Base-by-base conservation (phyloP, 169 alveolate species). In the Plasmodium malariae region DNA sequence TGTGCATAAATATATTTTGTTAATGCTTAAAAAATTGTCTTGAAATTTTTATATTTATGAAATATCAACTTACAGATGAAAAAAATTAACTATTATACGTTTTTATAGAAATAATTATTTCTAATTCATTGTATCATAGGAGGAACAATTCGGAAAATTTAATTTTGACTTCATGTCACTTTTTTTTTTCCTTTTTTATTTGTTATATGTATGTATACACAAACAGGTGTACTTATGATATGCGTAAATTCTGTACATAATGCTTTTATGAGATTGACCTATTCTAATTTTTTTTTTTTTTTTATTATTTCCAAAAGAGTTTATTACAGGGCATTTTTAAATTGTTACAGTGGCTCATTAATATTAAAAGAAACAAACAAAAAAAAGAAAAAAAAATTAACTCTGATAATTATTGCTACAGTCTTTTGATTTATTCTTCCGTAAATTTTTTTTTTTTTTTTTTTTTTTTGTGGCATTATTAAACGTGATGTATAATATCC, bases 101-200 rank as follows among this genome's bases (percentile, higher is more conserved):
- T 54, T 54, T 54, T 54, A 5, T 54, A 54, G 65, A 51, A 9
- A 51, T 54, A 54, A 54, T 54, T 54, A 54, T 54, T 54, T 54
- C 65, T 54, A 54, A 54, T 54, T 9, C 28, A 5, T 54, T 54
- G 65, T 54, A 54, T 54, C 65, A 28, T 54, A 54, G 65, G 17
- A 3, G 0, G 65, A 17, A 3, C 28, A 14, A 5, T 9, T 14
- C 5, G 51, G 9, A 40, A 6, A 6, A 6, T 40, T 9, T 9
- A 6, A 6, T 40, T 40, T 9, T 5, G 5, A 9, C 51, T 40
- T 40, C n/a, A 40, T 6, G 51, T 40, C 51, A 40, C 5, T 51
- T 51, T 51, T 51, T 54, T 54, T 54, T 54, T 17, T 17, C 1
- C 17, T 3, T 54, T 0, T 3, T 54, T 54, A 5, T 54, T 54